Conservation (phyloP, 164 flowering plant genomes). For the Vitis rotundifolia region DNA sequence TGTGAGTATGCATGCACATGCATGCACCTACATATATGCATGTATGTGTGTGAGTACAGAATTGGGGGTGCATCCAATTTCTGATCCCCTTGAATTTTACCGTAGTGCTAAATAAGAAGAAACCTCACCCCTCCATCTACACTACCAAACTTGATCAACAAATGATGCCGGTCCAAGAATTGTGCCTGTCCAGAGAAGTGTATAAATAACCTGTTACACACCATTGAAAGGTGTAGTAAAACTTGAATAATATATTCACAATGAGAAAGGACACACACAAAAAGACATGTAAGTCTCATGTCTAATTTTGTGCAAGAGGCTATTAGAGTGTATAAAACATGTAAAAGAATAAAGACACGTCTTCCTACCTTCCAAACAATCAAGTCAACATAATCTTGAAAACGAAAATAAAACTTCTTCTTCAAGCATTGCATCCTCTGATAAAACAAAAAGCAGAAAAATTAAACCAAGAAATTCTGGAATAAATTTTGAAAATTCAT, state of each 20-base stretch:
- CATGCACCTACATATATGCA: not conserved
- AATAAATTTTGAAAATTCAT: too few species aligned
- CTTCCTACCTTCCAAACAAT: constrained; percentile 86
- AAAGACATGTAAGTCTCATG: not conserved
- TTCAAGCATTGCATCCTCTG: constrained; percentile 88
- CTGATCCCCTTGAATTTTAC: too few species aligned
- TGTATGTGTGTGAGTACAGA: not conserved
- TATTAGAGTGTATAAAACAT: not conserved
- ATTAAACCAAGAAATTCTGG: not conserved
- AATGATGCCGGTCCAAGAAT: constrained; percentile 91
- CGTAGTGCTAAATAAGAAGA: not conserved
- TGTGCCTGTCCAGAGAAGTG: constrained; percentile 65
- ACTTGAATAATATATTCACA: constrained; percentile 1
- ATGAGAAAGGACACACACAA: not conserved
- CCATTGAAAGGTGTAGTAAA: not conserved
- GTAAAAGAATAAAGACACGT: not conserved
- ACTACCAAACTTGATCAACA: constrained; percentile 94
- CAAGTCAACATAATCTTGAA: constrained; percentile 95
- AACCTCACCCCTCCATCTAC: constrained; percentile 91
- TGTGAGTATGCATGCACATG: too few species aligned
- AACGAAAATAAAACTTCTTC: constrained; percentile 93
- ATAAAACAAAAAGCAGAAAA: constrained; percentile 15
- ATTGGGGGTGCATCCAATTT: too few species aligned
- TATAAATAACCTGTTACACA: constrained; percentile 1
- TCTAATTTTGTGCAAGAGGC: not conserved